Base-by-base conservation (phyloP, 2,329 filamentous ascomycete species). In the Calonectria montana region DNA sequence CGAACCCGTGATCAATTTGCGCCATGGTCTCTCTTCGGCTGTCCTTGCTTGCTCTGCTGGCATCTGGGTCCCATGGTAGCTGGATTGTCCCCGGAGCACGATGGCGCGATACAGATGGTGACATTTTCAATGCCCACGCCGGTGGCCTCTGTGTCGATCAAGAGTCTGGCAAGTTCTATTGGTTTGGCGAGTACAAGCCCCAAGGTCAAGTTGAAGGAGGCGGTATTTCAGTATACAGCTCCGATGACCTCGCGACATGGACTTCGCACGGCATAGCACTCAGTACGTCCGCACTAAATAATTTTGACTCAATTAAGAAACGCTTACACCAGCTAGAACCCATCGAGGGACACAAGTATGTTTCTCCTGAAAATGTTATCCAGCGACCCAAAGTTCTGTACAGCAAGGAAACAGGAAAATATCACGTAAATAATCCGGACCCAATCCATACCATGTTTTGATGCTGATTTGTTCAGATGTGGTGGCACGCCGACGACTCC, bases 331-430 rank as follows among this genome's bases (percentile, higher is more conserved):
- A 1, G 1, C 2, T 21, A 85, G 87, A 86, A 63, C 88, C 90
- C 1, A 82, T 90, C 29, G 83, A 88, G 37, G 89, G 86, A 0
- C 88, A 91, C 70, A 84, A 86, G 0, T 88, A 88, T 73, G 89
- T 92, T 55, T 87, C 87, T 0, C 86, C 88, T 0, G 79, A 87
- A 4, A 87, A 86, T 74, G 89, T 92, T 53, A 92, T 92, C 31
- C 90, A 92, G 76, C 82, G 90, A 18, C 90, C 90, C 0, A 92
- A 92, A 74, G 90, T 92, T 2, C 86, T 90, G 1, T 91, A 89
- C 74, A 91, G 88, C 73, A 82, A 90, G 59, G 83, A 83, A 2
- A 86, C 87, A 0, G 82, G 85, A 3, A 85, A 91, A 75, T 92
- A 91, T 71, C 89, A 91, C 72, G 88, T 90, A 82, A 21, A 84